Evolutionary conservation across 176 grass and related monocot genomes (phyloP), one percentile per base, ranked within the genome.

Genomic region (Tillandsia fasciculata): DNA sequence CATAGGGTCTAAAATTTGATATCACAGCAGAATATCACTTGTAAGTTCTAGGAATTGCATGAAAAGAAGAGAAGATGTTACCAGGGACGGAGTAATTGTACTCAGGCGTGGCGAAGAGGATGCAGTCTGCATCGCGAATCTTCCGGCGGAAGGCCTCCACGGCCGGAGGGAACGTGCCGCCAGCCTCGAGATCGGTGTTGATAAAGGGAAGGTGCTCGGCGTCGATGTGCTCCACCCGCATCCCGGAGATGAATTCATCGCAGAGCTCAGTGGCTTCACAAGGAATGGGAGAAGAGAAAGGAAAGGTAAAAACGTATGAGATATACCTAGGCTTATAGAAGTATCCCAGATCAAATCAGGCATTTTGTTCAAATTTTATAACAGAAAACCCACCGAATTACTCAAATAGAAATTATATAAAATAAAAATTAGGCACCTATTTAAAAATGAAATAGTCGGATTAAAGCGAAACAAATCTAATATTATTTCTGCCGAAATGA

Each of bases 81-180:
- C 91, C 84, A 6, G 85, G 50, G 59, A 96, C 70, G 61, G 91
- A 96, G 78, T 88, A 96, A 68, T 96, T 96, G 85, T 91, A 79
- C 76, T 96, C 91, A 0, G 87, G 85, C 7, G 91, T 82, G 49
- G 82, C 85, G 68, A 96, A 96, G 33, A 96, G 85, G 77, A 91
- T 73, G 80, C 81, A 74, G 78, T 96, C 87, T 9, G 87, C 87
- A 54, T 22, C 15, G 53, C 29, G 28, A 71, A 96, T 77, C 22
- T 77, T 85, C 13, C 71, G 68, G 51, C 91, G 82, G 82, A 96
- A 96, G 71, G 80, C 80, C 82, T 96, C 80, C 48, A 91, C 87
- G 53, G 78, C 67, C 59, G 88, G 76, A 22, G 91, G 89, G 72
- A 71, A 88, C 0, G 59, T 74, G 49, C 76, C 83, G 13, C 85